Evolutionary conservation across 2,329 filamentous ascomycete genomes (phyloP), one percentile per base, ranked within the genome.

Genomic region (Microcyclospora tardicrescens): DNA sequence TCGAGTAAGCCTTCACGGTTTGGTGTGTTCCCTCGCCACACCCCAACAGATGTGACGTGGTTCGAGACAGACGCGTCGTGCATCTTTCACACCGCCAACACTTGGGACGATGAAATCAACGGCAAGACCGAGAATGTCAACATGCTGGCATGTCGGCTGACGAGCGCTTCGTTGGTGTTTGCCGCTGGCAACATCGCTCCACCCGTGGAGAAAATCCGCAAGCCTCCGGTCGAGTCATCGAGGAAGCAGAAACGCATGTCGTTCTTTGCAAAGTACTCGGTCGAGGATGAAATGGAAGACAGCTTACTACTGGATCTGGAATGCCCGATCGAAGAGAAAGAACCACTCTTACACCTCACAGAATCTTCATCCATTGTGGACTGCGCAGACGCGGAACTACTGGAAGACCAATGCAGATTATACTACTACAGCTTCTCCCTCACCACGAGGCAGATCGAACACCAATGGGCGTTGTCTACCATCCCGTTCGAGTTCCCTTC

Each of bases 11-110:
- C 61, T 1, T 73, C 79, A 1, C 69, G 79, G 3, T 82, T 81
- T 45, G 79, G 79, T 0, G 64, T 83, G 2, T 83, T 84, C 44
- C 77, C 78, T 10, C 67, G 79, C 3, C 69, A 72, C 38, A 52
- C 66, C 10, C 77, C 79, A 1, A 54, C 70, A 1, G 59, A 62
- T 1, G 66, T 81, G 2, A 66, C 67, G 9, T 84, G 79, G 78
- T 83, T 79, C 43, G 71, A 79, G 56, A 81, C 78, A 0, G 69
- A 71, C 10, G 66, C 75, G 5, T 83, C 77, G 49, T 76, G 77
- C 48, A 79, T 84, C 33, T 81, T 83, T 44, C 80, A 84, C 49
- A 81, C 78, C 0, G 79, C 77, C 1, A 83, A 81, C 47, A 73
- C 73, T 2, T 84, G 79, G 80, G 76, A 82, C 37, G 44, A 56